These are phyloP conservation scores for Kuraishia molischiana DNA, from an alignment of 805 yeast species.

Conservation along the genomic window DNA sequence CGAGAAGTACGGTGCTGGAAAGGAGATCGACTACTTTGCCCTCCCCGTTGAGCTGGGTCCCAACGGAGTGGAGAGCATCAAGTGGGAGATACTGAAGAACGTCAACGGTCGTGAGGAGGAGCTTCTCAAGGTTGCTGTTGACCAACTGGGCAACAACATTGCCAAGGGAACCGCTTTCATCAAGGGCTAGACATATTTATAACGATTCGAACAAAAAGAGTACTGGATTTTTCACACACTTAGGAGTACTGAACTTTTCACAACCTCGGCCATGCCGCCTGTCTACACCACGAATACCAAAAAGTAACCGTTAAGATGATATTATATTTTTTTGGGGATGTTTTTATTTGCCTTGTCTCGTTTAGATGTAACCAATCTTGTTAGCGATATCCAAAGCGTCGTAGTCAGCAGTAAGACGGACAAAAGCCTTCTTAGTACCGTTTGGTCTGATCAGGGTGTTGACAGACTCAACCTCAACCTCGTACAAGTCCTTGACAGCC, in stretches of 20 bases:
- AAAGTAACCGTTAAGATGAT: no score
- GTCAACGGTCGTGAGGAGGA: slow-evolving; percentile 44
- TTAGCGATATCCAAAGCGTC: slow-evolving; percentile 99
- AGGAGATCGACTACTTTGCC: slow-evolving; percentile 38
- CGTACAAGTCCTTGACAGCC: slow-evolving; percentile 97
- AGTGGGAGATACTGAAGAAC: slow-evolving; percentile 39
- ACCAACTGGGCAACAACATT: slow-evolving; percentile 44
- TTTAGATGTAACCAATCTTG: slow-evolving; percentile 98
- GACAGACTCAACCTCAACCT: slow-evolving; percentile 87
- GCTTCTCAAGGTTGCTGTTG: slow-evolving; percentile 41
- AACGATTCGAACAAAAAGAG: no score
- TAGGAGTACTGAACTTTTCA: no score
- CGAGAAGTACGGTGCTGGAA: slow-evolving; percentile 21
- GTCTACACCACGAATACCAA: no score
- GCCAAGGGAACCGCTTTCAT: slow-evolving; percentile 48
- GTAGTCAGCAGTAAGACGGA: slow-evolving; percentile 96
- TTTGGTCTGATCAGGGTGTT: slow-evolving; percentile 98
- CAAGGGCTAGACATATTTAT: slow-evolving; percentile 8
- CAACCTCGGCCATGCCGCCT: no score
- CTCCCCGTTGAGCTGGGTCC: slow-evolving; percentile 49
- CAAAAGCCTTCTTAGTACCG: slow-evolving; percentile 99
- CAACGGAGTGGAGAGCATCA: slow-evolving; percentile 47
- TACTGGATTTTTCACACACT: no score
- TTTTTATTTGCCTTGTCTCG: slow-evolving; percentile 1
- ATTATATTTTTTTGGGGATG: no score